Base-by-base conservation (phyloP, 805 yeast genomes). In the Hanseniaspora thailandica region DNA sequence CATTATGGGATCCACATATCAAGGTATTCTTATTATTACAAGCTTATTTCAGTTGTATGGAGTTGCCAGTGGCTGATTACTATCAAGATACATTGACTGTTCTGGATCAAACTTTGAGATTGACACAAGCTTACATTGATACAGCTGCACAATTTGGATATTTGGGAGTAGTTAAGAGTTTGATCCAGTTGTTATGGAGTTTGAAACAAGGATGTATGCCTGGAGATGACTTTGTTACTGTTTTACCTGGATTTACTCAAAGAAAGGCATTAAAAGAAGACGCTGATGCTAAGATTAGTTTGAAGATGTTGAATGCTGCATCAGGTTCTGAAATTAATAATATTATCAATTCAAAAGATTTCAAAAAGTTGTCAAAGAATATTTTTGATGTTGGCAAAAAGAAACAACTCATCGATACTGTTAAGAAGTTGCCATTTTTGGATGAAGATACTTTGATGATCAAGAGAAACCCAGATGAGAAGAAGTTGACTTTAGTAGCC, bases 41-140 rank as follows among this genome's bases (percentile, higher is more conserved):
- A 66, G 89, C 95, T 0, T 90, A 90, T 62, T 74, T 90, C 49
- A 79, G 87, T 8, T 72, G 96, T 51, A 62, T 82, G 5, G 93
- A 86, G 55, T 71, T 93, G 46, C 98, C 97, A 1, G 86, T 93
- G 62, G 94, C 95, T 0, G 99, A 93, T 71, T 93, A 93, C 64
- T 74, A 84, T 9, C 97, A 90, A 63, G 98, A 93, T 66, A 88
- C 96, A 0, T 79, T 88, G 13, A 82, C 97, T 0, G 95, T 93
- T 9, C 70, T 93, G 55, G 99, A 94, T 63, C 98, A 93, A 69
- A 80, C 95, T 7, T 71, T 93, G 62, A 95, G 98, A 76, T 83
- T 93, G 57, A 69, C 89, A 52, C 98, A 93, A 64, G 97, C 97
- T 0, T 83, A 77, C 59, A 82, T 90, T 55, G 99, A 93, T 67